These are phyloP conservation scores for Cladosporium cucumerinum DNA, from an alignment of 2,329 filamentous ascomycete genomes.

Conservation along the genomic window DNA sequence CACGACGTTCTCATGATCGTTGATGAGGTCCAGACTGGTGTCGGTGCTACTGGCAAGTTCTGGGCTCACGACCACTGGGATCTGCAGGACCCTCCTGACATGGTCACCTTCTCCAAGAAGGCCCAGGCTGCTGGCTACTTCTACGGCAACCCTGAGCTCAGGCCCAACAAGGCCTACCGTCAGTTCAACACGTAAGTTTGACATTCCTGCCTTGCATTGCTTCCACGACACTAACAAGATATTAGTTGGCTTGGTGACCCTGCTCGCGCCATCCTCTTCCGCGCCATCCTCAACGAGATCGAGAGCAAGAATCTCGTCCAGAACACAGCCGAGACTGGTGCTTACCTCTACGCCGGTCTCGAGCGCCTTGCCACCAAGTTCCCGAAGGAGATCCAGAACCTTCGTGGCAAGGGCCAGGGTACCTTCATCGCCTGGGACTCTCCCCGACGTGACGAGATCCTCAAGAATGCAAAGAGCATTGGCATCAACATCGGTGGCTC, in stretches of 20 bases:
- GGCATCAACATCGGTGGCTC: slow-evolving; percentile 87
- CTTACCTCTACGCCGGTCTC: slow-evolving; percentile 72
- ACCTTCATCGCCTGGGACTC: slow-evolving; percentile 93
- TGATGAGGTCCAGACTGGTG: slow-evolving; percentile 90
- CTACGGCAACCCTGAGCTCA: slow-evolving; percentile 73
- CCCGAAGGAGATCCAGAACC: slow-evolving; percentile 74
- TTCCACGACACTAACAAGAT: slow-evolving; percentile 11
- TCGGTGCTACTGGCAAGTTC: slow-evolving; percentile 90
- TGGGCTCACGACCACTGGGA: slow-evolving; percentile 97
- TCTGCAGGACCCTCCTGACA: slow-evolving; percentile 74
- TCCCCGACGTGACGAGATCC: slow-evolving; percentile 73
- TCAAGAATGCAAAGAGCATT: slow-evolving; percentile 72
- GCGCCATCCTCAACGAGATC: slow-evolving; percentile 79
- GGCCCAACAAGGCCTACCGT: slow-evolving; percentile 89
- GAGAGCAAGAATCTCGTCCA: slow-evolving; percentile 72
- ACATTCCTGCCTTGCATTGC: neutral
- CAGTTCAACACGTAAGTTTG: slow-evolving; percentile 77
- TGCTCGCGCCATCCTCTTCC: slow-evolving; percentile 78
- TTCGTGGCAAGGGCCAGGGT: slow-evolving; percentile 81
- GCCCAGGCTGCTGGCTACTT: slow-evolving; percentile 92
- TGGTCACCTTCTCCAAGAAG: slow-evolving; percentile 95
- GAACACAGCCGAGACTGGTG: slow-evolving; percentile 72
- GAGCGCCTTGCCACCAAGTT: slow-evolving; percentile 66
- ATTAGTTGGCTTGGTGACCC: slow-evolving; percentile 83
- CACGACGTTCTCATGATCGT: slow-evolving; percentile 82